Evolutionary conservation across 495 filamentous ascomycete species (phyloP), one percentile per base, ranked within the genome.

Genomic region (Penicillium lagena): DNA sequence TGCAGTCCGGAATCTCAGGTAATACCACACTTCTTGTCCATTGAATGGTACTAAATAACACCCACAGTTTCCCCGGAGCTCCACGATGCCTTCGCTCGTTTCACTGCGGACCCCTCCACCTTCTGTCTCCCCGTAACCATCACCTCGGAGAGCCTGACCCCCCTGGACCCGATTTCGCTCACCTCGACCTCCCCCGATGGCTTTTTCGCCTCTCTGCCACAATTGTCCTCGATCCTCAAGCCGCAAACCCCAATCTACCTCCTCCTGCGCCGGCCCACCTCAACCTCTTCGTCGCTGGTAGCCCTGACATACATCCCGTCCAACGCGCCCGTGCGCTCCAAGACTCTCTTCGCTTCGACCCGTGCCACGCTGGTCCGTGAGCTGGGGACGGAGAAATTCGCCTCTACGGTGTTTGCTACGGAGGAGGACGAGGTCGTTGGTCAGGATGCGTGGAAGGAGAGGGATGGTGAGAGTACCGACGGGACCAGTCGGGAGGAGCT

Each of bases 271-370:
- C 80, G 82, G 29, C 76, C 82, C 46, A 60, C 74, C 33, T 60
- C 69, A 14, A 58, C 61, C 14, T 45, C 57, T 1, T 71, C 73
- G 43, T 55, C 65, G 12, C 81, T 93, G 48, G 65, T 89, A 41
- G 86, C 86, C 37, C 69, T 96, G 36, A 90, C 93, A 29, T 96
- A 95, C 60, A 87, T 98, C 36, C 93, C 93, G 4, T 87, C 89
- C 59, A 66, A 84, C 42, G 91, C 93, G 6, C 86, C 86, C 12
- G 93, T 98, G 33, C 84, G 93, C 34, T 85, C 91, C 52, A 98
- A 98, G 77, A 97, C 90, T 75, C 79, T 98, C 40, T 95, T 96
- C 65, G 91, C 93, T 30, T 80, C 86, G 34, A 95, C 93, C 12
- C 80, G 90, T 33, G 72, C 90, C 42, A 90, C 89, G 1, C 74